Evolutionary conservation across 2,329 filamentous ascomycete genomes (phyloP).

Genomic region (Cordyceps militaris): DNA sequence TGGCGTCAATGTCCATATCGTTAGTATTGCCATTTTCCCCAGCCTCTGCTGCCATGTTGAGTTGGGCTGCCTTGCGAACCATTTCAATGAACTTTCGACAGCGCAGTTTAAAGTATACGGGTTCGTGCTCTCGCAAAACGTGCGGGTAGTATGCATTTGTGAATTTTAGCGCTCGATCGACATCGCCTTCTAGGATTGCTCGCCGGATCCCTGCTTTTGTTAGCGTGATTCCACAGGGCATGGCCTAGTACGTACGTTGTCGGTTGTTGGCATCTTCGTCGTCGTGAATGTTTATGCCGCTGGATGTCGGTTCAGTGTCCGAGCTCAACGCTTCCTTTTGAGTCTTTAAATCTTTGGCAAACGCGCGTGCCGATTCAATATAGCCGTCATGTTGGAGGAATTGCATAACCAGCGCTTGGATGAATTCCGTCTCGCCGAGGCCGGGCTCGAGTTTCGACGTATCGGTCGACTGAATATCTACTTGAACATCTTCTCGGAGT

Average conservation of each 20-base stretch:
- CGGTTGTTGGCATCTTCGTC: constrained; percentile 81
- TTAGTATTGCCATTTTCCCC: constrained; percentile 33
- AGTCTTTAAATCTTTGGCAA: constrained; percentile 70
- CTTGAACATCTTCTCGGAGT: constrained; percentile 52
- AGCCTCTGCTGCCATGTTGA: constrained; percentile 42
- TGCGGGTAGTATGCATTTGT: constrained; percentile 72
- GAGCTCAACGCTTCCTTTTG: constrained; percentile 65
- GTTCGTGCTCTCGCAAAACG: constrained; percentile 71
- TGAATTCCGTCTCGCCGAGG: constrained; percentile 66
- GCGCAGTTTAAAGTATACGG: constrained; percentile 79
- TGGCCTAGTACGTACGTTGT: constrained; percentile 56
- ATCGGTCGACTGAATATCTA: constrained; percentile 51
- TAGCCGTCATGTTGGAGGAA: constrained; percentile 94
- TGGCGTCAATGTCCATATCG: constrained; percentile 51
- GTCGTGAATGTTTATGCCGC: constrained; percentile 62
- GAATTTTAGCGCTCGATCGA: constrained; percentile 80
- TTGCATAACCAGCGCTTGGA: constrained; percentile 75
- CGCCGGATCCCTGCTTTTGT: constrained; percentile 63
- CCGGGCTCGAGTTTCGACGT: constrained; percentile 55
- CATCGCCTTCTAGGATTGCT: constrained; percentile 84
- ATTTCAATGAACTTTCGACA: constrained; percentile 95
- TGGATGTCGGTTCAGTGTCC: constrained; percentile 44
- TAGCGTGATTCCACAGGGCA: constrained; percentile 4
- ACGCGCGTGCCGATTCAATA: constrained; percentile 83
- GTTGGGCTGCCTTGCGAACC: constrained; percentile 67